These are phyloP conservation scores for Geoglossum glabrum DNA, from an alignment of 495 filamentous ascomycete species.

Conservation along the genomic window DNA sequence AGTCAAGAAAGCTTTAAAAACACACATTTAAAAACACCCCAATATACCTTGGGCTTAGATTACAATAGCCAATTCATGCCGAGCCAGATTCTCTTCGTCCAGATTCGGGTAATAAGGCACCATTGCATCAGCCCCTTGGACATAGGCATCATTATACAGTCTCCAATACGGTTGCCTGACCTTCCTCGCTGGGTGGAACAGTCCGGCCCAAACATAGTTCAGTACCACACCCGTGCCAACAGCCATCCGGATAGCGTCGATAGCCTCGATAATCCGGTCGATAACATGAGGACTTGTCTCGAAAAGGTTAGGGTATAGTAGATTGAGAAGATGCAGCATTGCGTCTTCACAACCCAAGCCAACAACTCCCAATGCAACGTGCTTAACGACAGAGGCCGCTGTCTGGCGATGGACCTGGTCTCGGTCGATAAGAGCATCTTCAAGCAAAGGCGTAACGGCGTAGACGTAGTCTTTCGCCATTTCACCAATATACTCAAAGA, in stretches of 20 bases:
- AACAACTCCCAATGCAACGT: constrained; percentile 87
- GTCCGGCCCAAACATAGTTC: constrained; percentile 93
- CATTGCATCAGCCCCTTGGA: constrained; percentile 80
- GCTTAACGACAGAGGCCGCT: constrained; percentile 88
- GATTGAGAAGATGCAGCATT: constrained; percentile 91
- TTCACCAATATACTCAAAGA: constrained; percentile 98
- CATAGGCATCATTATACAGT: constrained; percentile 93
- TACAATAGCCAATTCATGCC: constrained; percentile 67
- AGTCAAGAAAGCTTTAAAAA: not conserved
- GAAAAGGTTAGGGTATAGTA: constrained; percentile 93
- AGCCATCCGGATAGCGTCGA: constrained; percentile 89
- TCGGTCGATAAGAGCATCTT: constrained; percentile 92
- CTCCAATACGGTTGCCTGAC: constrained; percentile 87
- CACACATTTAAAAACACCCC: not conserved
- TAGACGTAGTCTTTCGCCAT: constrained; percentile 99
- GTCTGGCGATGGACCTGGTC: constrained; percentile 98
- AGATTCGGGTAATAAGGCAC: constrained; percentile 85
- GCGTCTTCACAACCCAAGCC: constrained; percentile 97
- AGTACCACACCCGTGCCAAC: constrained; percentile 78
- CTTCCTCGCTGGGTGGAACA: constrained; percentile 93
- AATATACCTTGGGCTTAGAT: constrained; percentile 25
- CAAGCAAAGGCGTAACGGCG: constrained; percentile 87
- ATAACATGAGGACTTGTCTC: constrained; percentile 98
- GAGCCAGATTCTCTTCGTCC: constrained; percentile 50
- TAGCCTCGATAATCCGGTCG: constrained; percentile 88